Evolutionary conservation across 2,329 filamentous ascomycete species (phyloP), one percentile per base, ranked within the genome.

Genomic region (Talaromyces sp.): DNA sequence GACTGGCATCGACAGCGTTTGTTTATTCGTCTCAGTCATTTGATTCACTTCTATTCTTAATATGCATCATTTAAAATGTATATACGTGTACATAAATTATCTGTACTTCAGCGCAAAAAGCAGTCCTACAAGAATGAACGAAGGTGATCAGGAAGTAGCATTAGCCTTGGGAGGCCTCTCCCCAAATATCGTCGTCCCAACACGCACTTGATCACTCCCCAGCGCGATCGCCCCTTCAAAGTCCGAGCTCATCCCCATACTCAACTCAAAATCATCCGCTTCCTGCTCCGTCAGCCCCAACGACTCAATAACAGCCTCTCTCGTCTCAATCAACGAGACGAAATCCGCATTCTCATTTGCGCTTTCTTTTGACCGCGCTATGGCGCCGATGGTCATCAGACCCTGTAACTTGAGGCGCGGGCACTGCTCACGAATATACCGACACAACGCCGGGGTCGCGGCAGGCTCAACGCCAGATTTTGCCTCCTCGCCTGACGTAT

Each of bases 241-340:
- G 78, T 99, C 95, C 73, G 92, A 88, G 75, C 93, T 97, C 95
- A 99, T 99, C 7, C 94, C 94, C 94, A 99, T 99, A 78, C 93
- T 97, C 78, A 98, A 78, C 82, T 97, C 93, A 71, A 97, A 75
- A 67, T 84, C 83, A n/a, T 81, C 79, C 17, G 82, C 74, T 3
- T 68, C 69, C 17, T 65, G 22, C 4, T 69, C 75, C 17, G 81
- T 75, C 47, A 87, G 70, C 0, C 82, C 86, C 61, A 93, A 73
- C 69, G 88, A 89, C 73, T 79, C 73, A 2, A 84, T 86, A 2
- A 97, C 87, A 15, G 86, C 77, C 75, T 96, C 90, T 64, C 91
- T 83, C 74, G 90, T 89, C 72, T 89, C 84, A 60, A 81, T 82
- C 73, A 99, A 77, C 4, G 80, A 75, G 4, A 87, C 77, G 75